Evolutionary conservation across 129 eudicot species (phyloP).

Genomic region (Flaveria sonorensis): DNA sequence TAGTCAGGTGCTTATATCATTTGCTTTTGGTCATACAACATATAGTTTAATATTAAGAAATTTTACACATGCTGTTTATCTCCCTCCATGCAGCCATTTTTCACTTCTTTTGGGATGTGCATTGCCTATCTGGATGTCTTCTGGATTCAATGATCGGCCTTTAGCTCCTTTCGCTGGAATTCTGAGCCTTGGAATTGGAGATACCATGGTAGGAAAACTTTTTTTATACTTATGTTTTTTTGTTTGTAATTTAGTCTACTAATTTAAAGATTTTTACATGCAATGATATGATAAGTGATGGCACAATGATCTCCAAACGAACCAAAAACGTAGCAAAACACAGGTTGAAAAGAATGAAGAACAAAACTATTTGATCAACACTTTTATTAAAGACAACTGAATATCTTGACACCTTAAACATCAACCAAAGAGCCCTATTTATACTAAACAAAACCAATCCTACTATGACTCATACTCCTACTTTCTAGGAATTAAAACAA

Average conservation of each 20-base stretch:
- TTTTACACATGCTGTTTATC: conserved; percentile 12
- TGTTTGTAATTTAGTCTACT: background rate
- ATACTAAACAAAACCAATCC: too few species aligned
- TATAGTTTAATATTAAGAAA: background rate
- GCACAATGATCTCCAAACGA: too few species aligned
- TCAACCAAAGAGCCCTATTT: too few species aligned
- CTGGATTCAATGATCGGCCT: conserved; percentile 89
- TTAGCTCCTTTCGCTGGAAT: conserved; percentile 98
- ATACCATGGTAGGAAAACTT: conserved; percentile 81
- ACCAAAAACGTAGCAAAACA: too few species aligned
- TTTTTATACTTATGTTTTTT: background rate
- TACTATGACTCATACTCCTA: too few species aligned
- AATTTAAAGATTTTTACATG: background rate
- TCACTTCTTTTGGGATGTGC: conserved; percentile 97
- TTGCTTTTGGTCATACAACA: background rate
- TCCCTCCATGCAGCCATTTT: conserved; percentile 62
- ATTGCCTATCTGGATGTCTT: conserved; percentile 95
- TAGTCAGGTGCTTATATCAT: conserved; percentile 65
- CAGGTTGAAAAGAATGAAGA: too few species aligned
- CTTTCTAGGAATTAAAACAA: too few species aligned
- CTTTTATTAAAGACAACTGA: too few species aligned
- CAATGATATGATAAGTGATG: background rate
- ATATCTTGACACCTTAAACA: too few species aligned
- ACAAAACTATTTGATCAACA: too few species aligned
- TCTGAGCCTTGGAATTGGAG: conserved; percentile 97